Evolutionary conservation across 108 stramenopile genomes (phyloP), one percentile per base, ranked within the genome.

Genomic region (Fistulifera pelliculosa): DNA sequence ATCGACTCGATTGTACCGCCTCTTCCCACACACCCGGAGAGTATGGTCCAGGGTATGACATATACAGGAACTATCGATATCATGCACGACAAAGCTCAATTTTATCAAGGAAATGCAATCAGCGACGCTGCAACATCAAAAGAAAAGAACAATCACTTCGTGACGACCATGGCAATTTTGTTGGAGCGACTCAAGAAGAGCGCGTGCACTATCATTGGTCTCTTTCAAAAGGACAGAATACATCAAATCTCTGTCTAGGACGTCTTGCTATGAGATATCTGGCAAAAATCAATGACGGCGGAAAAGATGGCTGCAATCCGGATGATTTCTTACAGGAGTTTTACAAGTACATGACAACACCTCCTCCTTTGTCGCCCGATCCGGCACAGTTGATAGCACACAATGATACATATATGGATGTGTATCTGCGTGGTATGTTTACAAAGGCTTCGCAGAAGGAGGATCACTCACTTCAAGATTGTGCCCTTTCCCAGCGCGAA

Each of bases 151-250:
- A 55, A 17, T 58, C 65, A 8, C 54, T 27, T 26, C 59, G 58
- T 7, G 58, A 58, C 23, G 65, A 66, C 13, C 58, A 60, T 23
- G 65, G 57, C 15, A 66, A 60, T 18, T 66, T 31, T 23, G 58
- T 66, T 23, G 59, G 59, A 14, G 38, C 27, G 1, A 52, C 21
- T 17, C 40, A 31, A 41, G 58, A 60, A 21, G 49, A 59, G 17
- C 65, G 65, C 0, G 58, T 60, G 6, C 65, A 66, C 42, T 66
- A 66, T 53, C 65, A 66, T 27, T 10, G 18, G n/a, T 51, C 58
- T n/a, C 49, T 66, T 3, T n/a, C 49, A n/a, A 60, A 47, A 21
- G 65, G 65, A 8, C 65, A 66, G 50, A 66, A 66, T 52, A 66
- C 65, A 11, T 41, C 57, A 23, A 66, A 66, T 40, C 27, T 40